phyloP scores from a whole-genome alignment of 78 protist species.

The Dictyostelium capitatum region DNA sequence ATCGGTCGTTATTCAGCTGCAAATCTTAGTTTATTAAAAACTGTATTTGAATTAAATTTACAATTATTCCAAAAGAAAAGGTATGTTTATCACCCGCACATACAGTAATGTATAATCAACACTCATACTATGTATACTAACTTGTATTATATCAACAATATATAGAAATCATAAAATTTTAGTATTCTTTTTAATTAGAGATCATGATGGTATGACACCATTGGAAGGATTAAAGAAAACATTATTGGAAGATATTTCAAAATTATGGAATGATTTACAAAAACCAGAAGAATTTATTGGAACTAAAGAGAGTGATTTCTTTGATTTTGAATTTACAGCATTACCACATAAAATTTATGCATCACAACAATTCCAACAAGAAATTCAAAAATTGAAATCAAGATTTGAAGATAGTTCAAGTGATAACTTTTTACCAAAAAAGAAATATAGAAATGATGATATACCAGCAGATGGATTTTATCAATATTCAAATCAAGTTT shows the following conservation, averaged over 20 bases:
- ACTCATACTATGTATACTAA: not conserved
- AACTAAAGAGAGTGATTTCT: conserved; percentile 77
- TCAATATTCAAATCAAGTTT: conserved; percentile 78
- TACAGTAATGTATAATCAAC: too few species aligned
- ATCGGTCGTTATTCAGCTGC: conserved; percentile 95
- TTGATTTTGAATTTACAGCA: conserved; percentile 88
- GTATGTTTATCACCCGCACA: too few species aligned
- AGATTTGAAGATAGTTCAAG: conserved; percentile 50
- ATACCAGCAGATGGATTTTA: conserved; percentile 91
- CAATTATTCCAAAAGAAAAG: conserved; percentile 87
- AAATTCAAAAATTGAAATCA: conserved; percentile 51
- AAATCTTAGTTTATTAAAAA: conserved; percentile 89
- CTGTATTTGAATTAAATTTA: conserved; percentile 93
- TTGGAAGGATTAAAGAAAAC: conserved; percentile 39
- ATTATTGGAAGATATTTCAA: conserved; percentile 78
- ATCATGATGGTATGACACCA: conserved; percentile 86
- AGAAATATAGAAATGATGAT: conserved; percentile 65
- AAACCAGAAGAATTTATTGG: conserved; percentile 85
- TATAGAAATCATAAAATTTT: conserved; percentile 81
- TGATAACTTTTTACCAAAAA: conserved; percentile 70
- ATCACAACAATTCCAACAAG: conserved; percentile 62
- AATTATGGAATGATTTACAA: conserved; percentile 87
- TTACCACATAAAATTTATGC: conserved; percentile 87
- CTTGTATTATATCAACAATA: not conserved
- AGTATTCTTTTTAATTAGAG: conserved; percentile 91